phyloP scores from a whole-genome alignment of 345 rosid species.

The Eucalyptus virginea region DNA sequence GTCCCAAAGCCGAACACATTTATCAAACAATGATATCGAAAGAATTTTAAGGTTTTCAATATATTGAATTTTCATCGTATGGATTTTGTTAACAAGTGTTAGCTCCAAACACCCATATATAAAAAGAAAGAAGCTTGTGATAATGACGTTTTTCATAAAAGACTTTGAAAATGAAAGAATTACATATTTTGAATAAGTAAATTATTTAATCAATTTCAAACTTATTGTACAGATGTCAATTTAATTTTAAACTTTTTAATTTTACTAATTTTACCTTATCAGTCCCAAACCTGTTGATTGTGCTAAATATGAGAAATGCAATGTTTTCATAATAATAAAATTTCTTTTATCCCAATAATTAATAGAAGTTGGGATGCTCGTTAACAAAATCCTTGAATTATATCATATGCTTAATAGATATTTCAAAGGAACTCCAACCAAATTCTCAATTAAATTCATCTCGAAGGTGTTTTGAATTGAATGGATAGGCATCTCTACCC shows the following conservation, averaged over 20 bases:
- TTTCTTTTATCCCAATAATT: background rate
- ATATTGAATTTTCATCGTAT: background rate
- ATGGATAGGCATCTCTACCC: background rate
- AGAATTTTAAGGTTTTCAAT: background rate
- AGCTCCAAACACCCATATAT: background rate
- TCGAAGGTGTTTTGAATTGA: background rate
- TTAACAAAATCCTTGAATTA: background rate
- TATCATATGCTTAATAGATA: background rate
- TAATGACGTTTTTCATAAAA: background rate
- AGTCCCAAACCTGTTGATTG: fast-evolving
- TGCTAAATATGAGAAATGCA: background rate
- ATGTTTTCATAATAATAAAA: background rate
- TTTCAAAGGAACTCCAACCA: background rate
- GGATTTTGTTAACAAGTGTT: background rate
- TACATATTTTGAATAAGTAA: background rate
- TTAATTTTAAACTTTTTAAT: fast-evolving
- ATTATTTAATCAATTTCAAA: too few relatives aligned
- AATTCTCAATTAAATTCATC: background rate
- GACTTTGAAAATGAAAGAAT: background rate
- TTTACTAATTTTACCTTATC: too few relatives aligned
- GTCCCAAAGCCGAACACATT: background rate
- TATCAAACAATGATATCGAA: background rate
- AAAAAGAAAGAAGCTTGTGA: background rate
- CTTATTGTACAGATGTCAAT: fast-evolving
- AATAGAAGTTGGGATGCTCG: background rate